Conservation (phyloP, 805 yeast genomes). For the Torulaspora quercuum region DNA sequence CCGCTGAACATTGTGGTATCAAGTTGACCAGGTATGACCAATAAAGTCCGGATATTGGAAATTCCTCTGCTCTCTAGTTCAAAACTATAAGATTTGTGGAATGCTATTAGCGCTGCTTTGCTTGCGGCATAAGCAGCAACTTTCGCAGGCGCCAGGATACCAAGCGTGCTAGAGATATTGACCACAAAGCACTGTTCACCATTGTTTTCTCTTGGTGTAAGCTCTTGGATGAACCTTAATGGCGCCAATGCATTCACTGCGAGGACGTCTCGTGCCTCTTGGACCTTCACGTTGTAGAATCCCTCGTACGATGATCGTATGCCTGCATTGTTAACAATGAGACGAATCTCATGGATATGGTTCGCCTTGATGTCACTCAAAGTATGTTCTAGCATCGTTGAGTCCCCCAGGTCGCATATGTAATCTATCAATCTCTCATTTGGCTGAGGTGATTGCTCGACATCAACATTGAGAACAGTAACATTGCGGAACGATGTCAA, state of each 20-base stretch:
- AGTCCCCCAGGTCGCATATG: slow-evolving; percentile 64
- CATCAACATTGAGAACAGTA: slow-evolving; percentile 31
- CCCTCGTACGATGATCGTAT: slow-evolving; percentile 52
- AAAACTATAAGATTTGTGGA: slow-evolving; percentile 77
- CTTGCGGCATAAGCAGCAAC: slow-evolving; percentile 79
- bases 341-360: slow-evolving; percentile 51
- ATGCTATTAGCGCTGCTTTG: slow-evolving; percentile 76
- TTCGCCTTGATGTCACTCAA: slow-evolving; percentile 42
- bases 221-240: slow-evolving; percentile 60
- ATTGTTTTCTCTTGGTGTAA: slow-evolving; percentile 56
- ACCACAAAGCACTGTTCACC: slow-evolving; percentile 65
- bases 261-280: slow-evolving; percentile 55
- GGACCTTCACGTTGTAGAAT: slow-evolving; percentile 46
- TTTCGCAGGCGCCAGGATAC: slow-evolving; percentile 75
- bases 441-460: slow-evolving; percentile 8
- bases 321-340: slow-evolving; percentile 83
- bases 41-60: slow-evolving; percentile 60
- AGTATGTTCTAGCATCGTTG: slow-evolving; percentile 40
- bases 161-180: slow-evolving; percentile 75
- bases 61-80: slow-evolving; percentile 52
- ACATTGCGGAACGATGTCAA: slow-evolving; percentile 23
- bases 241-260: slow-evolving; percentile 65
- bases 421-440: slow-evolving; percentile 42
- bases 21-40: slow-evolving; percentile 83
- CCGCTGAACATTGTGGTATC: slow-evolving; percentile 72